Conservation (phyloP, 2,329 filamentous ascomycete species). For the Fusarium zealandicum region DNA sequence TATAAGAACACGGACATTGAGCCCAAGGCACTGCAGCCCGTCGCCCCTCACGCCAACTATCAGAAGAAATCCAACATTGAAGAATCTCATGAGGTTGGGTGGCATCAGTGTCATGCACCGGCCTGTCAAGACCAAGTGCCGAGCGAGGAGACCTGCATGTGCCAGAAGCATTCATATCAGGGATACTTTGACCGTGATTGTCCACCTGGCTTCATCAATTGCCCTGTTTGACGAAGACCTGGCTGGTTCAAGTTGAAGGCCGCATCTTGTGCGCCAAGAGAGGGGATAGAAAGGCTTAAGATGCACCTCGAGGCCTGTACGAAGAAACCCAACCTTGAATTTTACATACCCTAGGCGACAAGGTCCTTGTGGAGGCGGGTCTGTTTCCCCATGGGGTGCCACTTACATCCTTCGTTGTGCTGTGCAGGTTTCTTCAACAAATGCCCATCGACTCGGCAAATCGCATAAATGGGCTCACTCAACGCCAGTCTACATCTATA, state of each 20-base stretch:
- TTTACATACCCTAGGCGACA: not conserved
- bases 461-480: not conserved
- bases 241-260: not conserved
- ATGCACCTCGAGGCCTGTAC: not conserved
- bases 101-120: conserved; percentile 11
- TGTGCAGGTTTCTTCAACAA: not conserved
- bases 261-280: not conserved
- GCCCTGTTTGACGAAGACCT: not conserved
- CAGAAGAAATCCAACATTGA: not conserved
- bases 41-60: not conserved
- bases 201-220: conserved; percentile 14
- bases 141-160: not conserved
- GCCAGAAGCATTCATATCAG: conserved; percentile 2
- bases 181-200: conserved; percentile 9
- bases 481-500: not conserved
- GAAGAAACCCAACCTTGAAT: not conserved
- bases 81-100: not conserved
- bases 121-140: conserved; percentile 2
- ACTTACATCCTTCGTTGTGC: not conserved
- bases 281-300: not conserved
- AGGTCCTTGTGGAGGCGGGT: not conserved
- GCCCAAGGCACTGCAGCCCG: not conserved
- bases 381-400: not conserved
- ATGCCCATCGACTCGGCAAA: not conserved
- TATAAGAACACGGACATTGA: not conserved